phyloP scores from a whole-genome alignment of 805 yeast species.

The Ogataea zsoltii region DNA sequence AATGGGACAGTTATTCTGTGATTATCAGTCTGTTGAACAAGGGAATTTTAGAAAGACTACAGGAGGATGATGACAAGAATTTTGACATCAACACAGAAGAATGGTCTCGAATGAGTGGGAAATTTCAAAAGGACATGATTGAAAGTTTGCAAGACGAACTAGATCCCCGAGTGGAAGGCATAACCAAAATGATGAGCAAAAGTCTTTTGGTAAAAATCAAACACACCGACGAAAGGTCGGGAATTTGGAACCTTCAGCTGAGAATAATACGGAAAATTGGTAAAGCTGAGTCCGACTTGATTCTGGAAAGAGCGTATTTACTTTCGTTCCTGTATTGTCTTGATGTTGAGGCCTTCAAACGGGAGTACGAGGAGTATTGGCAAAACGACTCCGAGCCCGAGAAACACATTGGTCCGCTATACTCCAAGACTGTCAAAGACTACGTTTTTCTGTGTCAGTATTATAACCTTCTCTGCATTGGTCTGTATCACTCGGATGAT shows the following conservation, averaged over 20 bases:
- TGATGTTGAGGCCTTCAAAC: constrained; percentile 60
- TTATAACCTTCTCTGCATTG: constrained; percentile 34
- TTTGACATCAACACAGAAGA: constrained; percentile 32
- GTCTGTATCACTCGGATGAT: constrained; percentile 30
- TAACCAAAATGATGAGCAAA: constrained; percentile 11
- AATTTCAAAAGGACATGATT: neutral
- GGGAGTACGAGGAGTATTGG: constrained; percentile 53
- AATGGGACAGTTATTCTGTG: constrained; percentile 30
- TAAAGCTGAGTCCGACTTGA: constrained; percentile 24
- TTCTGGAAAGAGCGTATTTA: constrained; percentile 22
- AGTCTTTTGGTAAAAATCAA: constrained; percentile 8
- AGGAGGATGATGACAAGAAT: constrained; percentile 25
- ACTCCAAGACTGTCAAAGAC: constrained; percentile 26
- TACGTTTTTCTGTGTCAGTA: constrained; percentile 34
- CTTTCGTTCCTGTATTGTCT: constrained; percentile 42
- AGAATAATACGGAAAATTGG: constrained; percentile 17
- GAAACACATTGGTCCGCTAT: constrained; percentile 30
- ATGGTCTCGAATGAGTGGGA: constrained; percentile 20
- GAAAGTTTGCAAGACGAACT: neutral
- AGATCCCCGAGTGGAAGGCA: neutral
- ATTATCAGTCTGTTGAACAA: constrained; percentile 27
- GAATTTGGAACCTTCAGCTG: constrained; percentile 31
- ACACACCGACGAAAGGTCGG: constrained; percentile 23
- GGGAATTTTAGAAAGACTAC: constrained; percentile 26
- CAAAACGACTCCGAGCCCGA: constrained; percentile 14